Conservation (phyloP, 306 rosid genomes). For the Cicer chorassanicum region DNA sequence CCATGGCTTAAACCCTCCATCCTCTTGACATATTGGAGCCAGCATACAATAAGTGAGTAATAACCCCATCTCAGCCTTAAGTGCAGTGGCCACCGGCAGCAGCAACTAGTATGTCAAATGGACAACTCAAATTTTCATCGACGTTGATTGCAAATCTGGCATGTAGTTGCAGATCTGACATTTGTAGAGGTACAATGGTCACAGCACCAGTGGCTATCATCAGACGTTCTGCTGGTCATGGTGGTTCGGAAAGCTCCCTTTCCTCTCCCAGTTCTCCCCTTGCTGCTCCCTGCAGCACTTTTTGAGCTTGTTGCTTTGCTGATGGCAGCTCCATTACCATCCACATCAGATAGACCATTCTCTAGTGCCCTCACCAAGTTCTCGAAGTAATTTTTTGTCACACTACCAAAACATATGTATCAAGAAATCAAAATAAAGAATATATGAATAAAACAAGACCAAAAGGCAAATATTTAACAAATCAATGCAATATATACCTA, state of each 20-base stretch:
- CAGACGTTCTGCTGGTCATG: constrained; percentile 45
- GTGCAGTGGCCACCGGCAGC: not conserved
- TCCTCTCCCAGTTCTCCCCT: constrained; percentile 56
- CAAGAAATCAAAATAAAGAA: constrained; percentile 17
- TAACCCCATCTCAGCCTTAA: constrained; percentile 25
- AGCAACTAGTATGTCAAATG: constrained; percentile 11
- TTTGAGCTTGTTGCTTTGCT: constrained; percentile 58
- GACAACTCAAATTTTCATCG: constrained; percentile 40
- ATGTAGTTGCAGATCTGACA: constrained; percentile 42
- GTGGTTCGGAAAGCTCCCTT: constrained; percentile 47
- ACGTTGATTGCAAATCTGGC: constrained; percentile 56
- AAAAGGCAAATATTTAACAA: not conserved
- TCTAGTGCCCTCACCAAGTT: constrained; percentile 68
- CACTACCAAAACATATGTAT: constrained; percentile 47
- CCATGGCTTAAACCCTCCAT: constrained; percentile 30
- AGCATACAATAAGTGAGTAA: constrained; percentile 5
- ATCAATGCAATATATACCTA: constrained; percentile 45
- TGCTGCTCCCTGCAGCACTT: constrained; percentile 52
- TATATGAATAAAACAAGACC: constrained; percentile 22
- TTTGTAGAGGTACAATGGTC: constrained; percentile 56
- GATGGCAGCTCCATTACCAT: constrained; percentile 50
- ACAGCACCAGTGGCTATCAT: constrained; percentile 49
- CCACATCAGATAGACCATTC: constrained; percentile 65
- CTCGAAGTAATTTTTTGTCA: constrained; percentile 59
- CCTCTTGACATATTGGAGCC: constrained; percentile 34